Conservation (phyloP, 106 monocot species). For the Dendrobium officinale region DNA sequence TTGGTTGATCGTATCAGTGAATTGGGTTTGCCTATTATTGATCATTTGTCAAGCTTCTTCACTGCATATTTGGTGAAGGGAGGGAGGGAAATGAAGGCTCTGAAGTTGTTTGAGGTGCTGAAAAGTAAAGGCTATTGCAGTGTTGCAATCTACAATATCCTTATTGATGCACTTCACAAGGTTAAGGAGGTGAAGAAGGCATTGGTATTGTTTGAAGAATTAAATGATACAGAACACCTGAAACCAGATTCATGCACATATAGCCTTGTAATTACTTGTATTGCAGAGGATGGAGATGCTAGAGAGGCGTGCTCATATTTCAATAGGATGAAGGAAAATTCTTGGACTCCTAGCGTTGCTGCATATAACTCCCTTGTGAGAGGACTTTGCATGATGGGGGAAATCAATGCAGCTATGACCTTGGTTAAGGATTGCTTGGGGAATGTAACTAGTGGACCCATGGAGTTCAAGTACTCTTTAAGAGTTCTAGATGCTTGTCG, state of each 20-base stretch:
- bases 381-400: conserved; percentile 60
- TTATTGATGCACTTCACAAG: conserved; percentile 58
- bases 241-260: conserved; percentile 65
- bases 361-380: conserved; percentile 76
- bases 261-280: conserved; percentile 66
- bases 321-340: conserved; percentile 55
- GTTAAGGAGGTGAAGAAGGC: conserved; percentile 37
- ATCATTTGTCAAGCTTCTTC: conserved; percentile 61
- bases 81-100: conserved; percentile 38
- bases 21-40: conserved; percentile 41
- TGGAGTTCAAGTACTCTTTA: conserved; percentile 89
- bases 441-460: conserved; percentile 67
- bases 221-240: conserved; percentile 31
- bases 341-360: conserved; percentile 42
- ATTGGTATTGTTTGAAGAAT: conserved; percentile 53
- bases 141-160: conserved; percentile 64
- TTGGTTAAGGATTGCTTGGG: conserved; percentile 88
- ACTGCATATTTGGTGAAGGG: conserved; percentile 28
- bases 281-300: conserved; percentile 52
- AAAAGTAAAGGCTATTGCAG: conserved; percentile 52
- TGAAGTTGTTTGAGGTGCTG: conserved; percentile 59
- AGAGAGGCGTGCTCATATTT: conserved; percentile 68
- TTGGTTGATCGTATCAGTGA: conserved; percentile 31
- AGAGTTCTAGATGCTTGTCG: conserved; percentile 57
- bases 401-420: conserved; percentile 65